Percentiles rank a stretch among this genome's conserved stretches.
Conservation (phyloP, 2,329 filamentous ascomycete genomes). For the Scytalidium lignicola region DNA sequence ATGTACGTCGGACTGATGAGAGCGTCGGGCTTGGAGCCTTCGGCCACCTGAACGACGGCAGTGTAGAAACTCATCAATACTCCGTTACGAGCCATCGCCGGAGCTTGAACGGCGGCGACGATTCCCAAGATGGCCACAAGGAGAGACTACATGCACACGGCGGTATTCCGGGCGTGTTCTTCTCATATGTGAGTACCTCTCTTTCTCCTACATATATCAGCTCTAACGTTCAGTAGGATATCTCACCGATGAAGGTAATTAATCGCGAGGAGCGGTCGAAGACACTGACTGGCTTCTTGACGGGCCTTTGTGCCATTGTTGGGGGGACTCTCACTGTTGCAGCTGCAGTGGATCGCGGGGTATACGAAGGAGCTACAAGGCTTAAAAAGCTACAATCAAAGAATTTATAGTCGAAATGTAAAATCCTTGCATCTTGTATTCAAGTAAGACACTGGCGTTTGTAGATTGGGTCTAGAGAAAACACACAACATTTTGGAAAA, state of each 20-base stretch:
- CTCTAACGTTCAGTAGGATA: conserved; percentile 57
- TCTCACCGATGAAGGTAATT: conserved; percentile 99
- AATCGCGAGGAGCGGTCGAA: conserved; percentile 90
- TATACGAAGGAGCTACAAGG: conserved; percentile 82
- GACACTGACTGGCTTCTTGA: conserved; percentile 86
- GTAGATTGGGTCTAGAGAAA: neutral
- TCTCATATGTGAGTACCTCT: conserved; percentile 74
- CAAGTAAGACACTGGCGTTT: conserved; percentile 20
- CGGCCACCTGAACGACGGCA: conserved; percentile 64
- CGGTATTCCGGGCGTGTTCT: conserved; percentile 96
- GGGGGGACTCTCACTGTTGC: conserved; percentile 95
- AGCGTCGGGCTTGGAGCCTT: conserved; percentile 62
- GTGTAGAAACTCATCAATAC: conserved; percentile 96
- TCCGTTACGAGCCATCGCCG: conserved; percentile 95
- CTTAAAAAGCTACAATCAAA: conserved; percentile 80
- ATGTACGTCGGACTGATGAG: conserved; percentile 39
- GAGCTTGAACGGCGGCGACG: conserved; percentile 77
- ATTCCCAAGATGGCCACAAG: conserved; percentile 81
- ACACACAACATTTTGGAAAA: too few relatives aligned
- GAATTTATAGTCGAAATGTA: conserved; percentile 39
- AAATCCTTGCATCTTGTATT: conserved; percentile 4
- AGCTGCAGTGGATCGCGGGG: conserved; percentile 81
- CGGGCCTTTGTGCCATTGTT: conserved; percentile 89
- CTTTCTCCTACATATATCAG: neutral
- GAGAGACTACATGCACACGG: conserved; percentile 85